Evolutionary conservation across 2,329 filamentous ascomycete genomes (phyloP), one percentile per base, ranked within the genome.

Genomic region (Blastomyces gilchristii): DNA sequence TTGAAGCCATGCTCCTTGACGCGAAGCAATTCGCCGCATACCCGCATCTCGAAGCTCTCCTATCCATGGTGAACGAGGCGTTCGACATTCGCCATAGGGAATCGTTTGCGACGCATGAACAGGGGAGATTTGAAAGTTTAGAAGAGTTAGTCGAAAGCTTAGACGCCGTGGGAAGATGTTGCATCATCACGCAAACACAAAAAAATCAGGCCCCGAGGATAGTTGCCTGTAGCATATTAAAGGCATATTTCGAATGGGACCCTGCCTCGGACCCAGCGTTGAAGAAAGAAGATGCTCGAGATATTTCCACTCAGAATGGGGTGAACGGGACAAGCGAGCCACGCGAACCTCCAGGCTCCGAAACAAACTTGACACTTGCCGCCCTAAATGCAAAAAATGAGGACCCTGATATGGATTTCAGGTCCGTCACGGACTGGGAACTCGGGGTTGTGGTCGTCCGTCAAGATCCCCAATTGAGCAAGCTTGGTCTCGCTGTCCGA

Each of bases 181-280:
- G 60, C 39, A 47, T 62, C 25, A 25, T 62, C 14, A 39, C 37
- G 18, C 34, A 53, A 31, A 16, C 31, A 41, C 47, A 22, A 18
- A 25, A n/a, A 18, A 37, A 37, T 4, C 41, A 47, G 57, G 56
- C 31, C n/a, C 14, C 39, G n/a, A 59, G 28, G 31, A 43, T 43
- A 41, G 49, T 63, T 34, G 56, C 61, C 7, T 62, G 52, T 37
- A 52, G 50, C 41, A 41, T 58, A 28, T 25, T 62, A 37, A 58
- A 62, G 18, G 39, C 43, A 9, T 50, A 37, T 53, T 39, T 56
- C 22, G 58, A 54, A 56, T 28, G 18, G 3, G 57, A 49, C 6
- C 28, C 25, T 6, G 41, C 31, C 12, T 37, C 57, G 14, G 8
- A 18, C 0, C 37, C 37, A 25, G 8, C n/a, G 7, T 9, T 14